These are phyloP conservation scores for Clitopilus hobsonii DNA, from an alignment of 768 basidiomycete genomes.

Conservation along the genomic window DNA sequence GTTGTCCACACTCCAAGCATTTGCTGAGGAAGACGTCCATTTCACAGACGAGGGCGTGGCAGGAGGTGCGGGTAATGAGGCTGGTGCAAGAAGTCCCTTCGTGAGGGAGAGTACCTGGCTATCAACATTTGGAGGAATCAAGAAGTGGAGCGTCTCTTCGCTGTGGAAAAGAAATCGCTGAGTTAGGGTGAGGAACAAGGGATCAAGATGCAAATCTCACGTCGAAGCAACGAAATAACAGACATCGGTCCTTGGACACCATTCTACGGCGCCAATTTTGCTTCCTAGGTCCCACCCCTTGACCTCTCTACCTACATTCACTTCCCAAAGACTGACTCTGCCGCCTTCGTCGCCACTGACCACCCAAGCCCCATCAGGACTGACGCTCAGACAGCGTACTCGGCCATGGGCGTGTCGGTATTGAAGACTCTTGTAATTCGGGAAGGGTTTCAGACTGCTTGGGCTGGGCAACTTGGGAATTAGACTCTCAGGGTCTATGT, in stretches of 20 bases:
- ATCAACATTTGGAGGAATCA: conserved; percentile 78
- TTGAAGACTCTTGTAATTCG: conserved; percentile 72
- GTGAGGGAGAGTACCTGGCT: conserved; percentile 52
- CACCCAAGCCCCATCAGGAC: conserved; percentile 89
- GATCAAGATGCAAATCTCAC: conserved; percentile 44
- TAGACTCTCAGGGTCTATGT: conserved; percentile 86
- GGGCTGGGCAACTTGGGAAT: conserved; percentile 95
- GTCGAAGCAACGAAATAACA: conserved; percentile 74
- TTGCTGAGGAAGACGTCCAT: conserved; percentile 53
- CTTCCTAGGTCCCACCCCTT: conserved; percentile 80
- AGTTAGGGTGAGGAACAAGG: not conserved
- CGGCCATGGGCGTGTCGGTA: conserved; percentile 65
- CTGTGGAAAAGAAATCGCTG: conserved; percentile 42
- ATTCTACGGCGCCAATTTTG: conserved; percentile 82
- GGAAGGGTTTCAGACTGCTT: conserved; percentile 89
- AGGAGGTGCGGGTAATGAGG: conserved; percentile 55
- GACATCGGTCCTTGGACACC: conserved; percentile 88
- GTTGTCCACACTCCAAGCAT: conserved; percentile 43
- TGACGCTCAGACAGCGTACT: conserved; percentile 71
- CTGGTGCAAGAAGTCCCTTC: conserved; percentile 56
- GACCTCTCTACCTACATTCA: conserved; percentile 82
- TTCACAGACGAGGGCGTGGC: conserved; percentile 60
- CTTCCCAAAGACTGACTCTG: conserved; percentile 85
- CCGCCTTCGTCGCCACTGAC: conserved; percentile 91
- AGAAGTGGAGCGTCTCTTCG: conserved; percentile 73